A percentile compares a stretch with the other conserved stretches of the same genome.
Conservation (phyloP, 495 filamentous ascomycete species). For the Venustampulla echinocandica region DNA sequence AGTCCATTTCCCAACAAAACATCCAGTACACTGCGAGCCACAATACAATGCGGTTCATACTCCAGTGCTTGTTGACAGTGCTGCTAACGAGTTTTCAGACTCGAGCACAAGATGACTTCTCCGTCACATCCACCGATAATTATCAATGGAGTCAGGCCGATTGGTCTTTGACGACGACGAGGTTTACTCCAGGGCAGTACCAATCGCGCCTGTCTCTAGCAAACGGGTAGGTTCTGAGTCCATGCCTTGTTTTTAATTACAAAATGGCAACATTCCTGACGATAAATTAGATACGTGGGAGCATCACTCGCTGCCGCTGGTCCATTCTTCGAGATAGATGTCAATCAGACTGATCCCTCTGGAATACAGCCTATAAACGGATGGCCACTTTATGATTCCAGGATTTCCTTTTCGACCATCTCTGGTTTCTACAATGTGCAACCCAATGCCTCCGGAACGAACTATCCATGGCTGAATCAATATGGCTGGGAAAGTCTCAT, state of each 20-base stretch:
- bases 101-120: conserved; percentile 18
- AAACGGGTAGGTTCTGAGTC: conserved; percentile 33
- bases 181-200: conserved; percentile 50
- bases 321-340: conserved; percentile 62
- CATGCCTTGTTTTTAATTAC: not conserved
- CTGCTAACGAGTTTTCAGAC: conserved; percentile 7
- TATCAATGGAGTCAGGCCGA: conserved; percentile 53
- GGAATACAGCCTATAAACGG: conserved; percentile 50
- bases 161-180: conserved; percentile 50
- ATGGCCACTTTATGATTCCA: conserved; percentile 61
- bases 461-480: conserved; percentile 64
- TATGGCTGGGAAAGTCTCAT: conserved; percentile 68
- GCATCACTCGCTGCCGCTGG: conserved; percentile 50
- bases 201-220: conserved; percentile 55
- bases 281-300: conserved; percentile 31
- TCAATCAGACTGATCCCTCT: conserved; percentile 22
- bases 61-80: not conserved
- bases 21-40: not conserved
- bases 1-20: too few relatives aligned
- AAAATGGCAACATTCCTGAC: not conserved
- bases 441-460: conserved; percentile 51
- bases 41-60: not conserved
- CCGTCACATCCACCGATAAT: conserved; percentile 10
- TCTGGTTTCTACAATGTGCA: conserved; percentile 66
- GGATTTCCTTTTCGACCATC: conserved; percentile 67